Evolutionary conservation across 345 rosid species (phyloP).

Genomic region (thale cress (Arabidopsis thaliana)): TAIR10.1 NC_003071.7:14744001-14744500

Average conservation of each 20-base stretch:
- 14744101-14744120: not conserved
- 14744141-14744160: not conserved
- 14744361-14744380: constrained; percentile 65
- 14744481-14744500: constrained; percentile 48
- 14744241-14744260: constrained; percentile 38
- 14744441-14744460: constrained; percentile 57
- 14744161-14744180: not conserved
- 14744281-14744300: constrained; percentile 59
- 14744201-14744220: constrained; percentile 46
- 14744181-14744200: constrained; percentile 29
- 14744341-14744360: constrained; percentile 77
- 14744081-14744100: not conserved
- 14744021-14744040: not conserved
- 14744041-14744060: not conserved
- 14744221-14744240: constrained; percentile 43
- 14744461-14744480: constrained; percentile 50
- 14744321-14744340: constrained; percentile 57
- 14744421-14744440: constrained; percentile 61
- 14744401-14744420: constrained; percentile 53
- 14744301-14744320: constrained; percentile 62
- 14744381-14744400: constrained; percentile 52
- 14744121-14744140: constrained; percentile 17
- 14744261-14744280: constrained; percentile 51
- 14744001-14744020: not conserved
- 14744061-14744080: not conserved